Evolutionary conservation across 768 basidiomycete genomes (phyloP), one percentile per base, ranked within the genome.

Genomic region (Trametes maxima): DNA sequence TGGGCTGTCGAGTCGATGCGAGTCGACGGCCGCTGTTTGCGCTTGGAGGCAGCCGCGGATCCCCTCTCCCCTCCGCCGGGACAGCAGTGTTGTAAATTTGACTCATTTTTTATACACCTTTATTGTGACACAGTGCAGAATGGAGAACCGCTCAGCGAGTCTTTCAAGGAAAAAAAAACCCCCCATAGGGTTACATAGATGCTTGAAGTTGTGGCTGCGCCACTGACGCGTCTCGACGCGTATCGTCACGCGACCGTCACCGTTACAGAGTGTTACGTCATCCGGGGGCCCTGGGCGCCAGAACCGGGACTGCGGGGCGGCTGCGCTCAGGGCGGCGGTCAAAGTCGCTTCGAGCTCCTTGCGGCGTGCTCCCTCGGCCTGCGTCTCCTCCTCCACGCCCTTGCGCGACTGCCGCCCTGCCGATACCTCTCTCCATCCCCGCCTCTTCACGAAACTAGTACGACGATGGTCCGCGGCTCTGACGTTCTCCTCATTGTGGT

Each of bases 401-500:
- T 22, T 47, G 21, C 33, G 5, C 47, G 7, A n/a, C 47, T 10
- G 7, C 25, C 22, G 25, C 17, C 14, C 54, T 45, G 14, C 24
- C 45, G 13, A 53, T 25, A 13, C 25, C 42, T 14, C 7, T 28
- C 33, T 56, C 21, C 37, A 52, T 5, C 21, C 13, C 28, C 28
- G 19, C 35, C 21, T 47, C 33, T 35, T 36, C 35, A 4, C 17
- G 10, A 16, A 21, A 36, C 7, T 5, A 21, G 36, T 22, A 12
- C 17, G 62, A 62, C 36, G 13, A 62, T 47, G 49, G 74, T 80
- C 65, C 84, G 79, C 72, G 78, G 82, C 19, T 90, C 90, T 24
- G 92, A 94, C 77, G 79, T 94, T 68, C 72, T 89, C 54, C 85
- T 94, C 68, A 90, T 94, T 66, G 74, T 94, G 54, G 90, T 89